Evolutionary conservation across 2,329 filamentous ascomycete genomes (phyloP).

Genomic region (Beauveria pseudobassiana): DNA sequence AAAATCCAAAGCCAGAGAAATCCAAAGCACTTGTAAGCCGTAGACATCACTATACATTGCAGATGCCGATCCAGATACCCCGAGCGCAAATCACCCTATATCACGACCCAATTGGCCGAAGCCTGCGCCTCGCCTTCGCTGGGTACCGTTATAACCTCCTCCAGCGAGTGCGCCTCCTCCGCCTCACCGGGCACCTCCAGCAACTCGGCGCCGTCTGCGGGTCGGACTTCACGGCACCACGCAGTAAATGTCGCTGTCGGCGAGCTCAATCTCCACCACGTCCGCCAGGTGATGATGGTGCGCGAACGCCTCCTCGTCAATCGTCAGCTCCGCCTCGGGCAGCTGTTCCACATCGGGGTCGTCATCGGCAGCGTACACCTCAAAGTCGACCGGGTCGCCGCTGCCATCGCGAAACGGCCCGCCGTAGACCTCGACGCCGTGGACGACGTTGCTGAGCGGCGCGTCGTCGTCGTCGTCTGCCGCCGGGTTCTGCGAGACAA

Average conservation of each 20-base stretch:
- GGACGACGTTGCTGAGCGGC: conserved; percentile 20
- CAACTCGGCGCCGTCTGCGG: background rate
- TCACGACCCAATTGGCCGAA: background rate
- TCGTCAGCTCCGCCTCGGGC: conserved; percentile 22
- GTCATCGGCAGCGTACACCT: conserved; percentile 22
- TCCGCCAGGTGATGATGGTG: conserved; percentile 16
- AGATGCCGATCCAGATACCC: background rate
- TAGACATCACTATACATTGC: background rate
- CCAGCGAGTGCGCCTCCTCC: background rate
- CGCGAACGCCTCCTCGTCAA: conserved; percentile 23
- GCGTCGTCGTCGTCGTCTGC: conserved; percentile 14
- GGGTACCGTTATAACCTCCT: background rate
- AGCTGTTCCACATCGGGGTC: conserved; percentile 20
- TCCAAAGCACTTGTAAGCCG: background rate
- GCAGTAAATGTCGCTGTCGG: conserved; percentile 16
- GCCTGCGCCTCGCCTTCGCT: background rate
- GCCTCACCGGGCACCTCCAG: background rate
- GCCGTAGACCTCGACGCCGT: conserved; percentile 20
- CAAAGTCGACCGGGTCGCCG: conserved; percentile 19
- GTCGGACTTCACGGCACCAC: background rate
- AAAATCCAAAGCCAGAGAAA: background rate
- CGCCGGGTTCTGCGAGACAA: conserved; percentile 10
- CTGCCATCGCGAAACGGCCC: background rate
- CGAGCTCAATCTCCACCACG: conserved; percentile 23
- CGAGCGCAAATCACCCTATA: background rate